Evolutionary conservation across 2,329 filamentous ascomycete species (phyloP).

Genomic region (Colletotrichum neosansevieriae): DNA sequence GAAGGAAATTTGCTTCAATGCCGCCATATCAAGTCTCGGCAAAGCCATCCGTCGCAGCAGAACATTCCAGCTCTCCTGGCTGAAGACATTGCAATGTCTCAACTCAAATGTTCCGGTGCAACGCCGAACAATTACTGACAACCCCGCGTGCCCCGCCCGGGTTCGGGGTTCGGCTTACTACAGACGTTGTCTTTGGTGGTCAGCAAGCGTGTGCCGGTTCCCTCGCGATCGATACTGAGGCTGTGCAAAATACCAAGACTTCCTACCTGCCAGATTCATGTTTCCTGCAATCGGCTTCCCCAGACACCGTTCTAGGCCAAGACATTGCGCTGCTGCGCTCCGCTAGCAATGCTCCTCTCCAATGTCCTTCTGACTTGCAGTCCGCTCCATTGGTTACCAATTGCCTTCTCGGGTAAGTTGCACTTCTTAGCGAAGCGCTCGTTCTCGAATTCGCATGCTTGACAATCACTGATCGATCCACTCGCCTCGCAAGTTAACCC

Average conservation of each 20-base stretch:
- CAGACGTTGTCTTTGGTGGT: not conserved
- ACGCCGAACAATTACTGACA: conserved; percentile 2
- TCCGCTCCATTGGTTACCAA: conserved; percentile 9
- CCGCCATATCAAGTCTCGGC: conserved; percentile 2
- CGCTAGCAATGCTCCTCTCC: conserved; percentile 19
- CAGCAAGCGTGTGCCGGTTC: conserved; percentile 18
- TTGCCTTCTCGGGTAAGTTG: conserved; percentile 23
- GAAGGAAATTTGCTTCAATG: conserved; percentile 14
- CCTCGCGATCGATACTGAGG: conserved; percentile 32
- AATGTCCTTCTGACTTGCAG: conserved; percentile 23
- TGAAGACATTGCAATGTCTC: conserved; percentile 25
- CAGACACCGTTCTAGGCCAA: conserved; percentile 36
- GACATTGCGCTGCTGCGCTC: conserved; percentile 33
- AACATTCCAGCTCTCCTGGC: conserved; percentile 1
- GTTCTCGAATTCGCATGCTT: conserved; percentile 6
- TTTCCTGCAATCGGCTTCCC: conserved; percentile 39
- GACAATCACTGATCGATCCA: conserved; percentile 17
- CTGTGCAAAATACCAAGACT: conserved; percentile 40
- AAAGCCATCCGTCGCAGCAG: conserved; percentile 7
- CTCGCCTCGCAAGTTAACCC: not conserved
- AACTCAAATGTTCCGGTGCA: conserved; percentile 24
- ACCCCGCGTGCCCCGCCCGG: conserved; percentile 1
- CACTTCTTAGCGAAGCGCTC: not conserved
- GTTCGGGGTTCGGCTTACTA: not conserved
- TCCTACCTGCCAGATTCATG: conserved; percentile 38